phyloP scores from a whole-genome alignment of 2,329 filamentous ascomycete species.

The Fonsecaea monophora region DNA sequence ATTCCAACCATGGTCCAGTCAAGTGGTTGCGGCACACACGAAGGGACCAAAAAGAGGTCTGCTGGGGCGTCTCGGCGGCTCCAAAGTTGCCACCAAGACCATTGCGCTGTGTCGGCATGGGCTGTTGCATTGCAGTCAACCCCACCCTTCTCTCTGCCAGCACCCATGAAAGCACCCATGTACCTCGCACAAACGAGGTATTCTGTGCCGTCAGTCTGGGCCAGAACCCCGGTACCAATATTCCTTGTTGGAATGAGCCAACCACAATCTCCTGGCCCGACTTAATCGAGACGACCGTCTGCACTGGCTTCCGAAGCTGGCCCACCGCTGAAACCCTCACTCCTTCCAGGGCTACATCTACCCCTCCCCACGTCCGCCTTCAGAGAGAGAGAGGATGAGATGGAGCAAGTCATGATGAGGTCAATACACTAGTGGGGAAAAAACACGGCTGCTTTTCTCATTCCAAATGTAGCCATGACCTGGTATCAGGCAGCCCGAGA shows the following conservation, averaged over 20 bases:
- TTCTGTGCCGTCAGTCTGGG: not conserved
- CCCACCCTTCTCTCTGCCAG: not conserved
- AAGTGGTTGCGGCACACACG: not conserved
- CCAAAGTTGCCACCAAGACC: not conserved
- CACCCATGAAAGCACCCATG: not conserved
- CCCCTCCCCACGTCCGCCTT: not conserved
- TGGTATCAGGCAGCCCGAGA: not conserved
- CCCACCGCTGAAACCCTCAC: constrained; percentile 1
- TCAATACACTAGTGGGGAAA: not conserved
- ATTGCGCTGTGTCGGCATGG: not conserved
- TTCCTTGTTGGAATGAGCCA: not conserved
- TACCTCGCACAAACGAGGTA: not conserved
- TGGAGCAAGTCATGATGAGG: not conserved
- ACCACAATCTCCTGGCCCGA: not conserved
- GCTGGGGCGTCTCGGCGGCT: not conserved
- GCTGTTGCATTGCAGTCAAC: not conserved
- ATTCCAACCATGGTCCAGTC: not conserved
- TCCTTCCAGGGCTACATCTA: not conserved
- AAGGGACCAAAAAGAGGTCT: not conserved
- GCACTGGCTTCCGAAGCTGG: constrained; percentile 1
- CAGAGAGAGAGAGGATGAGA: not conserved
- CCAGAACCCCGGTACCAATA: not conserved
- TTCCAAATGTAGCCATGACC: constrained; percentile 1
- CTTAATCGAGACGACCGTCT: constrained; percentile 3
- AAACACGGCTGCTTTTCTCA: not conserved